These are phyloP conservation scores for Ambrosiella cleistominuta DNA, from an alignment of 2,329 filamentous ascomycete species.

Conservation along the genomic window DNA sequence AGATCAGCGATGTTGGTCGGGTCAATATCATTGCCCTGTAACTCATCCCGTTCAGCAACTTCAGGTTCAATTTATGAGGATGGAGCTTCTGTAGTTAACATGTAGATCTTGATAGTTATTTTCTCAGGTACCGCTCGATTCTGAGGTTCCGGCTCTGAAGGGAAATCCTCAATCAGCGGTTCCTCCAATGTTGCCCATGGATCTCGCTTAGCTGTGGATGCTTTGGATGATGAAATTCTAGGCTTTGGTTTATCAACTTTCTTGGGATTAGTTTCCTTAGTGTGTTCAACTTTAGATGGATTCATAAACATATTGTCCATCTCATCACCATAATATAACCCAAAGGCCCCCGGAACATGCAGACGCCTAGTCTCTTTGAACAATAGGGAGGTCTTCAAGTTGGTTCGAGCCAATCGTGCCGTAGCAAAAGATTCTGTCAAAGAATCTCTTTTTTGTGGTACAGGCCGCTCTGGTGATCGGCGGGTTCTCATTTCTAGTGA, in stretches of 20 bases:
- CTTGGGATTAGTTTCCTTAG: too few relatives aligned
- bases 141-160: neutral
- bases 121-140: neutral
- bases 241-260: neutral
- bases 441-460: too few relatives aligned
- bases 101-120: neutral
- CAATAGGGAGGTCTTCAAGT: too few relatives aligned
- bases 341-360: too few relatives aligned
- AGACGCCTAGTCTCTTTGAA: too few relatives aligned
- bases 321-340: too few relatives aligned
- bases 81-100: neutral
- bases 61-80: neutral
- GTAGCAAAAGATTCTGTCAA: too few relatives aligned
- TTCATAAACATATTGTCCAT: too few relatives aligned
- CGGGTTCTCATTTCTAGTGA: too few relatives aligned
- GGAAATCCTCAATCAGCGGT: neutral
- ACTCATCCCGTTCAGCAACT: constrained; percentile 3
- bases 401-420: too few relatives aligned
- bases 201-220: neutral
- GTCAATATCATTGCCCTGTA: neutral
- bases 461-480: too few relatives aligned
- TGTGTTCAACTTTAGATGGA: too few relatives aligned
- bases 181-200: neutral
- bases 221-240: neutral
- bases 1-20: neutral